Base-by-base conservation (phyloP, 2,329 filamentous ascomycete species). In the Scedosporium dehoogii region DNA sequence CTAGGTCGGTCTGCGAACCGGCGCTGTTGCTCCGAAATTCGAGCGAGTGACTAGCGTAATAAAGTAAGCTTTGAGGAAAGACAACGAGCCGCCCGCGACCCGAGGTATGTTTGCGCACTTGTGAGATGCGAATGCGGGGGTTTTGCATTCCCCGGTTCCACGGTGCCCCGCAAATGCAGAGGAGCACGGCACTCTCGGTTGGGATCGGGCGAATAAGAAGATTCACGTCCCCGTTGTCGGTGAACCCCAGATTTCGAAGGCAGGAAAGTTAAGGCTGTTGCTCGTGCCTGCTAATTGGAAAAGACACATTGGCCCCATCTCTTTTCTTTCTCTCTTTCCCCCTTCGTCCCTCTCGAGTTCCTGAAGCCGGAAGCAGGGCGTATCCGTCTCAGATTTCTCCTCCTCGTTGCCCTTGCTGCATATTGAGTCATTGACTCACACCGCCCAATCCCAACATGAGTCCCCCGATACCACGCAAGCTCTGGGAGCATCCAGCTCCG, bases 401-500 rank as follows among this genome's bases (percentile, higher is more conserved):
- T 33, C 9, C 29, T 33, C 6, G 29, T 33, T 7, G 6, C 29
- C 3, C 29, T 9, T 9, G 29, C 29, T 33, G 29, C 29, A 9
- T 33, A 1, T 46, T 21, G 14, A 46, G 16, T 16, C 44, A 46
- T 7, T n/a, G 10, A 53, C 10, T 21, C 48, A 53, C 48, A 46
- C 42, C 42, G 42, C n/a, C 21, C 10, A 23, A 21, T 4, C n/a
- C 48, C n/a, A 53, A 18, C n/a, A 53, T 53, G 48, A 53, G 48
- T 58, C 62, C 63, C 18, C 51, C 63, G 46, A 68, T 78, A 61
- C 84, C 84, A 4, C 77, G 83, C 63, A 88, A 88, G 77, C 80
- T 89, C 62, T 89, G 87, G 87, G 83, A 87, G 73, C 86, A 88
- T 68, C 79, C 84, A 1, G 70, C 84, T 66, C 85, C 85, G 16